Evolutionary conservation across 2,329 filamentous ascomycete species (phyloP).

Genomic region (Talaromyces sp.): DNA sequence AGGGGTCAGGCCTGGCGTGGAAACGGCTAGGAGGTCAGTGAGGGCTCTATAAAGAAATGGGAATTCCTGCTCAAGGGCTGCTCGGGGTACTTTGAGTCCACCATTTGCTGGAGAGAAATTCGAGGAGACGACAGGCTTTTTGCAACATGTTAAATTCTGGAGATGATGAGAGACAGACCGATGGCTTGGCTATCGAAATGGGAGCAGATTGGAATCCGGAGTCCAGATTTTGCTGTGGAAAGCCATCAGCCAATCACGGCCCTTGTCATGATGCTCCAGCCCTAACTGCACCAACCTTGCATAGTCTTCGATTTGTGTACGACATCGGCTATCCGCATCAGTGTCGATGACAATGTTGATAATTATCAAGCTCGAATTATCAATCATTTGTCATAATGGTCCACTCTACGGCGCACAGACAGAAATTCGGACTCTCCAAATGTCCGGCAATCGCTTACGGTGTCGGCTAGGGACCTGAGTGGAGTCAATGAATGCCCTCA

Average conservation of each 20-base stretch:
- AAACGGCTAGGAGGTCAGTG: background rate
- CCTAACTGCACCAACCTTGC: background rate
- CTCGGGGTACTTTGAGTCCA: background rate
- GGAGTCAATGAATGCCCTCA: background rate
- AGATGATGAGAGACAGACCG: background rate
- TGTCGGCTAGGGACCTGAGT: background rate
- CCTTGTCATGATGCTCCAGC: background rate
- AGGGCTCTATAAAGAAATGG: background rate
- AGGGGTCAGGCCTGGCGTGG: slow-evolving; percentile 1
- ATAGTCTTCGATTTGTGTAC: background rate
- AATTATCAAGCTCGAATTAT: background rate
- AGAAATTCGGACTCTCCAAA: background rate
- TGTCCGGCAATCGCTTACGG: background rate
- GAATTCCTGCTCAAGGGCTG: background rate
- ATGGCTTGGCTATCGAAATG: background rate
- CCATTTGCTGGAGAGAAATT: background rate
- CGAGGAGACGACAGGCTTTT: background rate
- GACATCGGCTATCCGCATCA: background rate
- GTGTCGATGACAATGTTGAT: background rate
- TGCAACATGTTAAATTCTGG: background rate
- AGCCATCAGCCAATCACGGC: background rate
- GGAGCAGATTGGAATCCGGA: background rate
- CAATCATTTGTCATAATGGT: background rate
- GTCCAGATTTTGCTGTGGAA: background rate
- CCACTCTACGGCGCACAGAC: background rate